Conservation (phyloP, 1,284 basidiomycete species). For the Tilletia setariae region DNA sequence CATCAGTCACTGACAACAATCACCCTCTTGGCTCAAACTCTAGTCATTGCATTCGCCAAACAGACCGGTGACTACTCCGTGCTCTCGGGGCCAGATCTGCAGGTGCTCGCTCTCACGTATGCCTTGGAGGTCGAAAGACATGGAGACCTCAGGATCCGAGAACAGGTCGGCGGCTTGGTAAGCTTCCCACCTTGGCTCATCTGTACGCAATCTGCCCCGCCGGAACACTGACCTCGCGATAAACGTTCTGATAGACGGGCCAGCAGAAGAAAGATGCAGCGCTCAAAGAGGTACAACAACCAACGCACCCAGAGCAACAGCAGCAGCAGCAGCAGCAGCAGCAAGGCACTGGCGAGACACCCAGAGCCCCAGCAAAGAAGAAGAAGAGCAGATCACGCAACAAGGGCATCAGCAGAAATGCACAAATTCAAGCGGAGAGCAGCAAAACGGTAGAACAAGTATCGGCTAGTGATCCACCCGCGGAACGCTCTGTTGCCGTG, state of each 20-base stretch:
- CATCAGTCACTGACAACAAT: no score
- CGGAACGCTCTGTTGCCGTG: no score
- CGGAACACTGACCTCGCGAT: background rate
- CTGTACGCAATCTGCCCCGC: background rate
- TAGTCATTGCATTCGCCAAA: conserved; percentile 86
- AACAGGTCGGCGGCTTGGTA: conserved; percentile 54
- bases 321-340: conserved; percentile 21
- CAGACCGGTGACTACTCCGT: conserved; percentile 95
- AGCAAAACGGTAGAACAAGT: no score
- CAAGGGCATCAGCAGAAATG: conserved; percentile 1
- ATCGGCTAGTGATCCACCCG: no score
- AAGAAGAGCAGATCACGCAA: conserved; percentile 32
- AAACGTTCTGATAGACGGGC: conserved; percentile 24
- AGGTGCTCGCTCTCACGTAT: conserved; percentile 84
- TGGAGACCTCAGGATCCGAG: conserved; percentile 59
- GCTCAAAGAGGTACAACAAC: conserved; percentile 9
- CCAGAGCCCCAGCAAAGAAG: no score
- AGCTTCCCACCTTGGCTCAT: background rate
- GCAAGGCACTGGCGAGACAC: no score
- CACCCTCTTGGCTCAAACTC: background rate
- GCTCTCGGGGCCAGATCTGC: conserved; percentile 84
- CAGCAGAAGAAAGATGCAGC: conserved; percentile 35
- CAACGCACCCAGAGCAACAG: conserved; percentile 11
- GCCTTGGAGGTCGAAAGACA: conserved; percentile 66
- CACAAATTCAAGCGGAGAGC: no score